Evolutionary conservation across 1,139 yeast genomes (phyloP), one percentile per base, ranked within the genome.

Genomic region (Yamadazyma membranifaciens): DNA sequence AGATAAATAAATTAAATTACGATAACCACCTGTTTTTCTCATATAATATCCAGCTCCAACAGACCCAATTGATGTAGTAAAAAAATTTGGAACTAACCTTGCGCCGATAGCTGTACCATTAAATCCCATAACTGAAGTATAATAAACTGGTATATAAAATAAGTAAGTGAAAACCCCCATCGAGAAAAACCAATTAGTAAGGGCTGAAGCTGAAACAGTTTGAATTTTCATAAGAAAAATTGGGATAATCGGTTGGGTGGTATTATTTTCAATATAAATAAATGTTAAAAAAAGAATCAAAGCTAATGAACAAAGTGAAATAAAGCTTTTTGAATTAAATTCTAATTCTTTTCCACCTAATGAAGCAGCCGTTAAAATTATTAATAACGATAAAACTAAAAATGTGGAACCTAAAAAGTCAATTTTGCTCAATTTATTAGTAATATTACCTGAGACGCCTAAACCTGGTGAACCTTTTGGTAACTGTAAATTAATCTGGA

Each of bases 371-470:
- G 81, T 60, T 63, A 87, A 59, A 12, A 73, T 53, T 9, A 64
- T 55, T 50, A 73, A 71, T 49, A 87, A 67, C 9, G 84, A 65
- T 11, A 67, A 46, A 33, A 87, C 83, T 55, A 86, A 66, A 15
- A 80, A 63, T 22, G 75, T 56, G 1, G 91, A 78, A 2, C 97
- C 97, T 38, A 67, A 60, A 63, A 87, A 79, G 57, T 89, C 97
- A 31, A 89, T 78, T 40, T 86, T 60, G 42, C 66, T 65, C 46
- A 82, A 57, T 47, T 76, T 76, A 16, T 64, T 68, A 40, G 57
- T 55, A 24, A 65, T 57, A 36, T 61, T 50, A 4, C 74, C 69
- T 32, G 59, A 59, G 4, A 67, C 61, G 1, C 80, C 80, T 40
- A 67, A 57, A 2, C 80, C 81, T 2, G 77, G 71, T 4, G 78